Conservation (phyloP, 257 asterid genomes). For the Solanum pinnatisectum region DNA sequence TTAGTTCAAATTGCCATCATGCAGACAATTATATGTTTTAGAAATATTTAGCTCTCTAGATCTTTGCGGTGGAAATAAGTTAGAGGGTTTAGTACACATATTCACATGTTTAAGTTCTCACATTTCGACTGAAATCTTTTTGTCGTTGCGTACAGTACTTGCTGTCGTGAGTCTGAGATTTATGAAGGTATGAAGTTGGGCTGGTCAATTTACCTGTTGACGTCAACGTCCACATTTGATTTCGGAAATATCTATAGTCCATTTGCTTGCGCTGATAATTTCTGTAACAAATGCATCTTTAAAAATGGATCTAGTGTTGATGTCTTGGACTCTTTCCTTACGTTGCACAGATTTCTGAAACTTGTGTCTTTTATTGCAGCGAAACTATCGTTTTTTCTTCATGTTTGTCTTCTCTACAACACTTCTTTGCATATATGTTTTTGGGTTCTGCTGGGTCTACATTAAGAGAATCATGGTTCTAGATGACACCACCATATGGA, state of each 20-base stretch:
- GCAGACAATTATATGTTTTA: neutral
- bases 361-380: constrained; percentile 36
- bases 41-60: neutral
- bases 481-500: constrained; percentile 68
- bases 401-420: constrained; percentile 99
- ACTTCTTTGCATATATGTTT: constrained; percentile 83
- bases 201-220: neutral
- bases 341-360: neutral
- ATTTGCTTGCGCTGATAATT: neutral
- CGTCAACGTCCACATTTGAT: neutral
- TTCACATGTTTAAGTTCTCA: neutral
- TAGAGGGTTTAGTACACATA: neutral
- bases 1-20: neutral
- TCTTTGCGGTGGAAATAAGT: neutral
- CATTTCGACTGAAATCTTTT: neutral
- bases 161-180: neutral
- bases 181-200: neutral
- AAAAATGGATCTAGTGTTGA: neutral
- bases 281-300: neutral
- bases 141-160: neutral
- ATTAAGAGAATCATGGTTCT: constrained; percentile 59
- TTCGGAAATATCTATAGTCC: neutral
- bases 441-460: constrained; percentile 92
- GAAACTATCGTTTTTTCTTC: constrained; percentile 98
- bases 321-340: neutral